phyloP scores from a whole-genome alignment of 2,329 filamentous ascomycete genomes.

The Uncinocarpus reesii region DNA sequence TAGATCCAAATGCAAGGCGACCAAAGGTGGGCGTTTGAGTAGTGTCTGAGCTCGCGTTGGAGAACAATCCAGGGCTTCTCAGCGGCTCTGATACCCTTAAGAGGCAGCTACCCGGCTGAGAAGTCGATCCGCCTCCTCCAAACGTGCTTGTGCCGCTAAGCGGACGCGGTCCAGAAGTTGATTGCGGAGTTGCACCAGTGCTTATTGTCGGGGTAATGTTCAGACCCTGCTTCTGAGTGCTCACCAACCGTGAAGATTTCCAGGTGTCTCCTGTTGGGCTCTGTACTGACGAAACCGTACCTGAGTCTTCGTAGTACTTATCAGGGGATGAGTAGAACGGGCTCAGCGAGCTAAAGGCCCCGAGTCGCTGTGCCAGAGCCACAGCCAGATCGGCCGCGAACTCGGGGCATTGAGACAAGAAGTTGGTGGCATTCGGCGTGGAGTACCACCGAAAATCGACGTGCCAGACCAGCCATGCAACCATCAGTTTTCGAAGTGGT shows the following conservation, averaged over 20 bases:
- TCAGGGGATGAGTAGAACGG: conserved; percentile 5
- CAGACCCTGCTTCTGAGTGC: conserved; percentile 1
- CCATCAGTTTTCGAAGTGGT: conserved; percentile 7
- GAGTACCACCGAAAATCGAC: conserved; percentile 10
- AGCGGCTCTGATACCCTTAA: background rate
- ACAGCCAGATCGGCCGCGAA: conserved; percentile 10
- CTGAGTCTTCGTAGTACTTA: conserved; percentile 1
- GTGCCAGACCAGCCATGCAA: conserved; percentile 12
- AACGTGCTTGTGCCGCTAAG: background rate
- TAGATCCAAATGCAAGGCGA: background rate
- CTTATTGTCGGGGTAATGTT: background rate
- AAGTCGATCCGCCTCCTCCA: background rate
- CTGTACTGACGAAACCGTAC: background rate
- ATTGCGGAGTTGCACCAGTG: background rate
- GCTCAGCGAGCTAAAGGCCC: conserved; percentile 1
- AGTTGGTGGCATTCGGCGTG: background rate
- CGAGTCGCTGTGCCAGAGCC: conserved; percentile 1
- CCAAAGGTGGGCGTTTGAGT: background rate
- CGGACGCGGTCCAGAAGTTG: background rate
- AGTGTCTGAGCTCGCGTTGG: background rate
- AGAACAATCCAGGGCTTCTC: conserved; percentile 1
- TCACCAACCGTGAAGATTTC: background rate
- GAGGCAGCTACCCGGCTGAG: too few species aligned
- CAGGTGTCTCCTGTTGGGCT: background rate
- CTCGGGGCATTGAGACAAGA: conserved; percentile 6